Percentiles rank a stretch among this genome's conserved stretches.
phyloP scores from a whole-genome alignment of 2,329 filamentous ascomycete species.

The Botrytis galanthina region DNA sequence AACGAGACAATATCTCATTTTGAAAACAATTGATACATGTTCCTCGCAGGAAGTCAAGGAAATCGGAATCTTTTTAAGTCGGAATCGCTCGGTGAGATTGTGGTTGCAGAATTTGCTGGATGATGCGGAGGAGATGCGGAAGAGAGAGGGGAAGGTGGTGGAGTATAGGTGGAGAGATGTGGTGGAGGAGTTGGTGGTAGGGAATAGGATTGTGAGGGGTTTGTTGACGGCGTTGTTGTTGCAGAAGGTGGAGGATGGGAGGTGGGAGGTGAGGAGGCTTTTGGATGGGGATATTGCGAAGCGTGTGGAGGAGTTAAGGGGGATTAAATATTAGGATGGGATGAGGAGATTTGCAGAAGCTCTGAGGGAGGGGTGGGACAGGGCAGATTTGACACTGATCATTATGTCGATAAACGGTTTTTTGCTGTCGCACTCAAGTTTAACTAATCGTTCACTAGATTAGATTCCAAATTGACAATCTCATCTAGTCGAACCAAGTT shows the following conservation, averaged over 20 bases:
- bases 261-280: not conserved
- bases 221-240: not conserved
- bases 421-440: not conserved
- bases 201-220: not conserved
- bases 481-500: no score
- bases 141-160: not conserved
- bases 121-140: not conserved
- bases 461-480: not conserved
- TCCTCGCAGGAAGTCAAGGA: not conserved
- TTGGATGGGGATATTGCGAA: not conserved
- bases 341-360: not conserved
- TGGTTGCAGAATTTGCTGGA: not conserved
- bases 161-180: not conserved
- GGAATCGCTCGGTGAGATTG: not conserved
- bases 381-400: not conserved
- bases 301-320: not conserved
- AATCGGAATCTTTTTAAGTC: not conserved
- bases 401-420: not conserved
- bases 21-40: not conserved
- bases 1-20: not conserved
- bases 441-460: not conserved
- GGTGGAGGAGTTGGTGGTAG: not conserved
- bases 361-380: not conserved
- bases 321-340: no score
- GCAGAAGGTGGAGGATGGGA: not conserved